Evolutionary conservation across 257 asterid genomes (phyloP), one percentile per base, ranked within the genome.

Genomic region (Penstemon barbatus): DNA sequence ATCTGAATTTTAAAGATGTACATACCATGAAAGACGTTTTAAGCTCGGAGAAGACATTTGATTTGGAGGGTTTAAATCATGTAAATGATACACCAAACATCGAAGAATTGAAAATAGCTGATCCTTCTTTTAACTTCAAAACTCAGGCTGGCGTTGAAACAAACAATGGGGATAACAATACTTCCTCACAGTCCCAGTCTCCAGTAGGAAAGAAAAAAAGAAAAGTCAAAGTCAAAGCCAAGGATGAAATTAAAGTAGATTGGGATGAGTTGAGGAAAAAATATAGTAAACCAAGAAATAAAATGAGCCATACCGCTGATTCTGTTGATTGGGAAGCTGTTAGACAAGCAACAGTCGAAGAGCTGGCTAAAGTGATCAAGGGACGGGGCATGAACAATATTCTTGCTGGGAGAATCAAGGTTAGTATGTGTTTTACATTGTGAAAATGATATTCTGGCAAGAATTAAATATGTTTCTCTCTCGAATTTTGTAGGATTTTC

Each of bases 281-380:
- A 48, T 66, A 74, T 2, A 25, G 33, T 50, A 41, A 6, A 8
- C 37, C 69, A 19, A 71, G 65, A 39, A 68, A 66, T 4, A 64
- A 77, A 63, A 37, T 15, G 0, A 11, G 63, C 1, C 2, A 13
- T 40, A 63, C 50, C 7, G 13, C 38, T 12, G 96, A 86, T 75
- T 69, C 84, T 39, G 78, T 84, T 39, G 66, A 91, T 15, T 88
- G 92, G 95, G 85, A 81, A 37, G 88, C 85, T 0, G 82, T 88
- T 13, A 78, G 85, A 66, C 53, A 64, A 58, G 87, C 90, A 2
- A 5, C 85, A 0, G 61, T 44, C 8, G 36, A 4, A 4, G 82
- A 76, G 36, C 13, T 91, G 12, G 74, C 86, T 42, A 4, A 71
- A 3, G 64, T 63, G 12, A 85, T 88, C 0, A 12, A 3, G 45